phyloP scores from a whole-genome alignment of 2,329 filamentous ascomycete genomes.

The Beauveria australis region DNA sequence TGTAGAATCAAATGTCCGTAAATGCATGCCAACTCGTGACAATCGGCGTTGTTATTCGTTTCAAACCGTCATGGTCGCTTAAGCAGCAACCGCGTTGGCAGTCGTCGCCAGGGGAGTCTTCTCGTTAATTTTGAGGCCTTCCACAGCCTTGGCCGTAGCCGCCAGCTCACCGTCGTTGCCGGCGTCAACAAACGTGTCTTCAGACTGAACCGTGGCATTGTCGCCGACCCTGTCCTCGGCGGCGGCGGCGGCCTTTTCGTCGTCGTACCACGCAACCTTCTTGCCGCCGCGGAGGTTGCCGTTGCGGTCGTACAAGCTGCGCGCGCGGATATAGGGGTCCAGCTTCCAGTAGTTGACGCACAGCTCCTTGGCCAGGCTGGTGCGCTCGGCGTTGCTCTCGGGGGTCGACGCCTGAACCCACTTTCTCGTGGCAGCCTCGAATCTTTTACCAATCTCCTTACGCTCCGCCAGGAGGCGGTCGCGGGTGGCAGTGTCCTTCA shows the following conservation, averaged over 20 bases:
- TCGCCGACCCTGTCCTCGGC: neutral
- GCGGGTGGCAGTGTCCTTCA: conserved; percentile 36
- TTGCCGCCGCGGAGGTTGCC: conserved; percentile 35
- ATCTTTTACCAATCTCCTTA: conserved; percentile 42
- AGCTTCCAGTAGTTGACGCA: conserved; percentile 60
- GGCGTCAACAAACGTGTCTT: conserved; percentile 8
- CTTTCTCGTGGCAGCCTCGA: conserved; percentile 48
- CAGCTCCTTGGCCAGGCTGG: conserved; percentile 41
- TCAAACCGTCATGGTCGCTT: neutral
- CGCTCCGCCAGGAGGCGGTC: conserved; percentile 44
- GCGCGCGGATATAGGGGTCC: conserved; percentile 58
- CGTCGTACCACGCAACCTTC: conserved; percentile 7
- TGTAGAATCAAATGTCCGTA: neutral
- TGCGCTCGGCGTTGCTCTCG: conserved; percentile 27
- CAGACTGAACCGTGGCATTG: conserved; percentile 1
- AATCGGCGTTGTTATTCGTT: neutral
- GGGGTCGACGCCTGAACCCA: conserved; percentile 44
- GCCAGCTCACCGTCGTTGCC: neutral
- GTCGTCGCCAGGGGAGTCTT: conserved; percentile 1
- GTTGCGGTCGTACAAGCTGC: conserved; percentile 54
- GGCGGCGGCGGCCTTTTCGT: conserved; percentile 6
- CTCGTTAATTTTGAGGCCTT: neutral
- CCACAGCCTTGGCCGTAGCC: neutral
- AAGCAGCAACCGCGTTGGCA: conserved; percentile 10
- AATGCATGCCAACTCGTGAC: neutral